phyloP scores from a whole-genome alignment of 1,284 basidiomycete genomes.

The Filobasidium uniguttulatum region DNA sequence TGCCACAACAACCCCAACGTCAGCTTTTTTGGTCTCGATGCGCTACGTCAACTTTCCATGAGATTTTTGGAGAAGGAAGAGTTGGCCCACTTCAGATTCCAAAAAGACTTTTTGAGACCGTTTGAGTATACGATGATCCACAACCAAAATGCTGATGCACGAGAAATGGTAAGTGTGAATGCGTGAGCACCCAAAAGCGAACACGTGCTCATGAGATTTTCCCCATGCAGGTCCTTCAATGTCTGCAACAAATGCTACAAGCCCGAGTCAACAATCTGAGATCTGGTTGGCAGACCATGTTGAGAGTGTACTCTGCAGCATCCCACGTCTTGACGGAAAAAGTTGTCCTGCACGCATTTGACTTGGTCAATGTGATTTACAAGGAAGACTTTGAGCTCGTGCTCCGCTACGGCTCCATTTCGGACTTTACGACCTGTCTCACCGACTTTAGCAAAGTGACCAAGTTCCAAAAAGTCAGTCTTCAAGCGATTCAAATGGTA shows the following conservation, averaged over 20 bases:
- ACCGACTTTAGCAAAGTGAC: slow-evolving; percentile 98
- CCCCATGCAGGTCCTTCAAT: slow-evolving; percentile 65
- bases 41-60: slow-evolving; percentile 95
- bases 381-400: slow-evolving; percentile 81
- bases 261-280: slow-evolving; percentile 86
- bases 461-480: slow-evolving; percentile 95
- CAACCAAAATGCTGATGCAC: slow-evolving; percentile 85
- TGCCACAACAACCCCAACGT: slow-evolving; percentile 97
- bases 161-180: slow-evolving; percentile 70
- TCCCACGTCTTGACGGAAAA: slow-evolving; percentile 90
- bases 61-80: slow-evolving; percentile 98
- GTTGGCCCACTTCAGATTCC: slow-evolving; percentile 95
- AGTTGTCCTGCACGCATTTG: slow-evolving; percentile 86
- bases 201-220: neutral
- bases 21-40: slow-evolving; percentile 92
- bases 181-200: neutral
- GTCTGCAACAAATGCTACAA: slow-evolving; percentile 98
- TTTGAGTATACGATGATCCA: slow-evolving; percentile 98
- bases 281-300: slow-evolving; percentile 98
- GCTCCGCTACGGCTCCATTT: slow-evolving; percentile 83
- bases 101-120: slow-evolving; percentile 96
- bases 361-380: slow-evolving; percentile 85
- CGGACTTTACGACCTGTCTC: slow-evolving; percentile 90
- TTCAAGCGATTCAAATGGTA: slow-evolving; percentile 93
- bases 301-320: slow-evolving; percentile 91